Base-by-base conservation (phyloP, 2,329 filamentous ascomycete species). In the Lachnellula subtilissima region DNA sequence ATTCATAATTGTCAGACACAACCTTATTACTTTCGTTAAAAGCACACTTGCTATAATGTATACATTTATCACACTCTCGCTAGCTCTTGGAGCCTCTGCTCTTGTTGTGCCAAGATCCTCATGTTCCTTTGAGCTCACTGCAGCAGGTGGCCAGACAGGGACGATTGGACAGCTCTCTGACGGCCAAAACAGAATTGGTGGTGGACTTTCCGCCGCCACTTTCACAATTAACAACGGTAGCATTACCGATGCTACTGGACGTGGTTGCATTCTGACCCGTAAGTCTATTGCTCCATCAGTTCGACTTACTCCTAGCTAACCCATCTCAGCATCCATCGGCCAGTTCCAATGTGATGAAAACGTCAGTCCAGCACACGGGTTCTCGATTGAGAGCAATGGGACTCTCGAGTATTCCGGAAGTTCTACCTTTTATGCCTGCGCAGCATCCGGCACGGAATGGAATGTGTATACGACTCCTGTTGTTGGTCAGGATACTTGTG, bases 241-340 rank as follows among this genome's bases (percentile, higher is more conserved):
- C 22, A 76, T 88, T 58, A 79, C 74, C 17, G 85, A 87, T 66
- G 68, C 72, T 48, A 74, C 75, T 48, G 78, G 79, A 46, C 76
- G 81, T 55, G 83, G 84, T 19, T 88, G 85, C 65, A 84, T 85
- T 70, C 72, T 86, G 65, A 87, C 84, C 60, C 75, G 79, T 82
- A 48, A 51, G 53, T 51, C 19, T 22, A 9, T n/a, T 14, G 12
- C 14, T 14, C n/a, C 25, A 4, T 32, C 42, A 25, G 11, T 48
- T 25, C 2, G 32, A 39, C n/a, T 36, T 32, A 47, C 25, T 43
- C 28, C 52, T 5, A 51, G 15, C 47, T 50, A 48, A 54, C 40
- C 14, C 7, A 9, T 19, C 19, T 8, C 36, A 60, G 56, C 58
- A 5, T 55, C 53, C 7, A 45, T 59, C 25, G 42, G 56, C 39